Base-by-base conservation (phyloP, 495 filamentous ascomycete species). In the Opeltia flavorubescens region DNA sequence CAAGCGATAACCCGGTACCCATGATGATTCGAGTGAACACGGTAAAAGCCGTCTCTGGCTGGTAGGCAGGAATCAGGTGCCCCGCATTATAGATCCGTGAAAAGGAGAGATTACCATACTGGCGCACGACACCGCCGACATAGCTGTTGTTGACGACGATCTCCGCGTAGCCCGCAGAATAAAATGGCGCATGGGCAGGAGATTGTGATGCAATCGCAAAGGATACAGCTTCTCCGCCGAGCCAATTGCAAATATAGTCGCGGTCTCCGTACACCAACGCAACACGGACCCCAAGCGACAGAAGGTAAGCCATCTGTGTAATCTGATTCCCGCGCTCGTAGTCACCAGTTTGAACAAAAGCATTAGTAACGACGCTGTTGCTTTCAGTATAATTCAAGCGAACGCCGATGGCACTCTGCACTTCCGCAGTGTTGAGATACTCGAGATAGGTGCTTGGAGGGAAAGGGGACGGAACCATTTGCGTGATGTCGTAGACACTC, bases 191-290 rank as follows among this genome's bases (percentile, higher is more conserved):
- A 21, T 66, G 42, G 13, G 61, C 62, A 4, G 55, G 44, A 13
- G 48, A 55, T 43, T 54, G 44, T 20, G 57, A 56, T 21, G 57
- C 49, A 12, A 71, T 46, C 28, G 65, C 57, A 25, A 69, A 63
- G 15, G 58, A 58, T 36, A 65, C 46, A 13, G 59, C 52, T 48
- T 68, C 52, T 44, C 62, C 62, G 6, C 74, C 73, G 3, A 78
- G 55, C 74, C 77, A 83, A 57, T 82, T 84, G 58, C 77, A 83
- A 24, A 77, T 70, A 54, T 76, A 83, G 55, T 84, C 81, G 2
- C 74, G 50, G 51, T 67, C 66, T 18, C 63, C 66, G 47, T 63
- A 71, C 17, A 65, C 57, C 9, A 66, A 43, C 9, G 59, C 54
- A 24, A 66, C 62, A 29, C 59, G 62, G 46, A 67, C 54, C 23